Evolutionary conservation across 1,139 yeast species (phyloP).

Genomic region (Scheffersomyces illinoinensis): DNA sequence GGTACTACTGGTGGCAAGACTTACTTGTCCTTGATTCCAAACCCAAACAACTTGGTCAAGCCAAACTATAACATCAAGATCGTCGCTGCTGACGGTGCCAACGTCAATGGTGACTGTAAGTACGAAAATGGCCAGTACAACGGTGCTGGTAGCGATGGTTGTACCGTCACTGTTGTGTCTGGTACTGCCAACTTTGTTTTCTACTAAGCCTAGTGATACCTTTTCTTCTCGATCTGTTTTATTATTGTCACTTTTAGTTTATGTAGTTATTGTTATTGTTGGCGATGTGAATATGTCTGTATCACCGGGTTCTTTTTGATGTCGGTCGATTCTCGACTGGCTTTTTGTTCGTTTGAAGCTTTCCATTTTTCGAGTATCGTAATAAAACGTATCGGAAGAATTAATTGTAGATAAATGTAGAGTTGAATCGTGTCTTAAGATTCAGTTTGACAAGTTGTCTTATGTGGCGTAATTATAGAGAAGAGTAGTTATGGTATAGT

Average conservation of each 20-base stretch:
- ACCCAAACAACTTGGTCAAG: conserved; percentile 67
- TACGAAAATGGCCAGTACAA: conserved; percentile 65
- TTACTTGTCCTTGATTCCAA: conserved; percentile 77
- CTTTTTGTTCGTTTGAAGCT: neutral
- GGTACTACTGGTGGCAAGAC: conserved; percentile 63
- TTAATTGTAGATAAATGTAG: neutral
- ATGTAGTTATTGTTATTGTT: neutral
- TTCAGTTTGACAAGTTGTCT: too few relatives aligned
- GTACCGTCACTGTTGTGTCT: conserved; percentile 69
- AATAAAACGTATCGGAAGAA: neutral
- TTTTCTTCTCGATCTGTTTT: neutral
- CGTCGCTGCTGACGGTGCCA: conserved; percentile 54
- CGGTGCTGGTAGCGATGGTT: conserved; percentile 69
- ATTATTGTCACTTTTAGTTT: neutral
- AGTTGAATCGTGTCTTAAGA: too few relatives aligned
- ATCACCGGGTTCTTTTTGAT: neutral
- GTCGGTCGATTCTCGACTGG: neutral
- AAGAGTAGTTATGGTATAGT: too few relatives aligned
- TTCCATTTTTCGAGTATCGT: neutral
- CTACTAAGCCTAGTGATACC: conserved; percentile 30
- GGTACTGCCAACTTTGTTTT: conserved; percentile 73
- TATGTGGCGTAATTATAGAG: too few relatives aligned
- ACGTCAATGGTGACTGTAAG: conserved; percentile 59
- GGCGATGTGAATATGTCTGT: neutral
- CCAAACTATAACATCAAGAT: conserved; percentile 72